Evolutionary conservation across 768 basidiomycete genomes (phyloP), one percentile per base, ranked within the genome.

Genomic region (Auricularia sp.): DNA sequence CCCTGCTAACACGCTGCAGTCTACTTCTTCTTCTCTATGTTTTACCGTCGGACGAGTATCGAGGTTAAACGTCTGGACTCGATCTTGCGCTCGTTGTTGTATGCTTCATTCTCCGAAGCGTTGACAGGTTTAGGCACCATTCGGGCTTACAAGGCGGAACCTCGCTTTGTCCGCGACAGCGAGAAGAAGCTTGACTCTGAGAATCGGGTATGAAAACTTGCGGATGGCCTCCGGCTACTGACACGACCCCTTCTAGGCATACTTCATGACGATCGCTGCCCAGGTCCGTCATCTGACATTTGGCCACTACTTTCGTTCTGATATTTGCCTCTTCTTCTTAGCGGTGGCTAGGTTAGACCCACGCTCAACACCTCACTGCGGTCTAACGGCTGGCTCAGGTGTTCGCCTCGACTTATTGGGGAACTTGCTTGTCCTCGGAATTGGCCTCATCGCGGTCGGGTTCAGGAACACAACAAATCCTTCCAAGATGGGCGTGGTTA

Each of bases 381-480:
- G 13, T 65, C 59, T 39, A 59, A 63, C 10, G 64, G 64, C 14
- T 58, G 65, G n/a, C 76, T 29, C 88, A 1, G 79, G 79, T 3
- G 72, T 87, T 8, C 78, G 88, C 13, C 78, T 91, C 1, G 88
- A 90, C 66, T 73, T 88, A 29, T 82, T 88, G 33, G 86, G 83
- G 1, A 87, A 88, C 69, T 66, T 85, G n/a, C 74, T 91, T 14
- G 78, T 90, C 29, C 77, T 90, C n/a, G 86, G 87, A 1, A 88
- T 92, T 56, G 84, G 78, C 2, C 73, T 91, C 10, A 89, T 90
- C 70, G 87, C 85, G 1, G 83, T 84, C 14, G 83, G 84, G 2
- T 85, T 85, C 72, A 75, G 86, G 16, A 75, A 77, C 47, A 73
- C 79, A 0, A 81, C 85, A 34, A 78, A 82, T 67, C 85, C 88